phyloP scores from a whole-genome alignment of 176 grass and related monocot species.

The Lolium rigidum region DNA sequence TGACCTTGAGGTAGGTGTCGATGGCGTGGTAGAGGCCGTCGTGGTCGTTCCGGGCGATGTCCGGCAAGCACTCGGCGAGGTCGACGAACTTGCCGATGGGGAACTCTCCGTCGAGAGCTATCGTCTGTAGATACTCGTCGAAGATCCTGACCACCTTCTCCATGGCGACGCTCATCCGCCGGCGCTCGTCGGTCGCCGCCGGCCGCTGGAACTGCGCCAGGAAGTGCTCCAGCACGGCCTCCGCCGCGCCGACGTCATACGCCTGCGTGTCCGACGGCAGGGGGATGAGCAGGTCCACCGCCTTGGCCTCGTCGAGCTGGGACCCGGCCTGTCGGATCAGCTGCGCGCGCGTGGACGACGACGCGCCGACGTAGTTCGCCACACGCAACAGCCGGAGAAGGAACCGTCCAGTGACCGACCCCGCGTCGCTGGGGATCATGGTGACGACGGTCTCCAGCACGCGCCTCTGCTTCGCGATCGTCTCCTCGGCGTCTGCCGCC shows the following conservation, averaged over 20 bases:
- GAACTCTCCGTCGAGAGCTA: conserved; percentile 55
- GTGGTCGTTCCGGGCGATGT: conserved; percentile 68
- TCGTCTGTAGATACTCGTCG: conserved; percentile 69
- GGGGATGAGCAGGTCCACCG: conserved; percentile 74
- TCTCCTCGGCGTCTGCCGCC: conserved; percentile 50
- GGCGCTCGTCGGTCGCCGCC: conserved; percentile 44
- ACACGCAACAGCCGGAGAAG: conserved; percentile 80
- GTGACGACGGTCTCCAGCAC: conserved; percentile 81
- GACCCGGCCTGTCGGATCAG: conserved; percentile 68
- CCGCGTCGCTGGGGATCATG: conserved; percentile 72
- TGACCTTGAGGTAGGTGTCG: conserved; percentile 83
- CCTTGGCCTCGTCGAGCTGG: conserved; percentile 71
- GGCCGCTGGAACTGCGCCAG: conserved; percentile 61
- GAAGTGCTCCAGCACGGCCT: conserved; percentile 80
- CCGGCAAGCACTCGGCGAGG: conserved; percentile 73
- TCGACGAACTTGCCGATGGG: conserved; percentile 74
- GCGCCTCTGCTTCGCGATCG: conserved; percentile 60
- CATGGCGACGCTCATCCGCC: conserved; percentile 64
- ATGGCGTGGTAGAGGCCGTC: conserved; percentile 82
- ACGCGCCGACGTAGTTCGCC: conserved; percentile 69
- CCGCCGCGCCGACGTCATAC: conserved; percentile 72
- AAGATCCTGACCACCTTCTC: conserved; percentile 58
- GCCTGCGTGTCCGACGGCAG: conserved; percentile 45
- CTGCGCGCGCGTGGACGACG: conserved; percentile 84
- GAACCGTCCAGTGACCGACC: conserved; percentile 74